Base-by-base conservation (phyloP, 306 rosid genomes). In the Cicer chorassanicum region DNA sequence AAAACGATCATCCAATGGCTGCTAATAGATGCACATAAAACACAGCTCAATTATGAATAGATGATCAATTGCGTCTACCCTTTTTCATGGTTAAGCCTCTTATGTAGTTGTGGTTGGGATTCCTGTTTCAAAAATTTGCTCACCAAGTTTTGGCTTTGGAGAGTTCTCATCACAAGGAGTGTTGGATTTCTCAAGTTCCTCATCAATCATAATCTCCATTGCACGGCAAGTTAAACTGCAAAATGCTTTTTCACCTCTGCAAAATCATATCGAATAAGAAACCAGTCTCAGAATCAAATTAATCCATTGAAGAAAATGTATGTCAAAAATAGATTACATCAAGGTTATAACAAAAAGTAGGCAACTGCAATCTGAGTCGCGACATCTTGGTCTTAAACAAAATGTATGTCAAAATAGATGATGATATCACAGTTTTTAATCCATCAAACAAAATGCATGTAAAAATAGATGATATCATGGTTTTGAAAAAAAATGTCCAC, bases 1-100 rank as follows among this genome's bases (percentile, higher is more conserved):
- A 93, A 86, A 87, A 89, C 11, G 90, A 93, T 80, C 97, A 87
- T 86, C 97, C 36, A 91, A 88, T 86, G 98, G 98, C 98, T 88
- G 97, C 90, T 82, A 57, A 81, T 15, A 60, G 88, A 88, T 81
- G 83, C 93, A 87, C 89, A 83, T 68, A 67, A 82, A 85, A 86
- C 98, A 93, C 98, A 93, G 98, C 98, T 85, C 93, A 74, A 77
- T 45, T 61, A 78, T 72, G 63, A 77, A 88, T 88, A 72, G 90
- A 93, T 78, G 97, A 93, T 89, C 98, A 84, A 78, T 15, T 75
- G 86, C 78, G 78, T 84, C 80, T 72, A 66, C 80, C 65, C 67
- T 76, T 54, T 9, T 43, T 71, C 85, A 75, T 55, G 76, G 75
- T 36, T 80, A 69, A 62, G 29, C 72, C 75, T 50, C 61, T 76